phyloP scores from a whole-genome alignment of 1,284 basidiomycete species.

The Fomes fomentarius region DNA sequence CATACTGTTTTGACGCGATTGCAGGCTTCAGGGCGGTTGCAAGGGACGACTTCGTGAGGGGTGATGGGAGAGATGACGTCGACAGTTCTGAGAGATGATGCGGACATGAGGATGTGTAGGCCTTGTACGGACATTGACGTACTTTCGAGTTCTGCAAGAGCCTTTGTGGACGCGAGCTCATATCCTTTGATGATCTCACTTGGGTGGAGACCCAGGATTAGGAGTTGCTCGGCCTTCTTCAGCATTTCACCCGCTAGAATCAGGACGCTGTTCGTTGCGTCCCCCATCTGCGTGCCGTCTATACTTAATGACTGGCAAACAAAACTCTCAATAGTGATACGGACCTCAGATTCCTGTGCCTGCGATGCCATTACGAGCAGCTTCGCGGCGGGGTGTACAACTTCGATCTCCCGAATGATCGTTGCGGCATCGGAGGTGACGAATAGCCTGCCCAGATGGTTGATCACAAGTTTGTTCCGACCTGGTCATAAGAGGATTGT shows the following conservation, averaged over 20 bases:
- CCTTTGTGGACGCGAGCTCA: constrained; percentile 90
- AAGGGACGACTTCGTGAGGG: constrained; percentile 80
- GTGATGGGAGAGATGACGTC: constrained; percentile 69
- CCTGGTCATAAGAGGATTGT: too few species aligned
- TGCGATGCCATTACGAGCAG: constrained; percentile 97
- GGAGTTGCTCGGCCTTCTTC: constrained; percentile 91
- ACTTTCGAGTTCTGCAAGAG: constrained; percentile 91
- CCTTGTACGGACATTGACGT: constrained; percentile 39
- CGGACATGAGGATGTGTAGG: background rate
- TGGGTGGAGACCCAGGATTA: constrained; percentile 97
- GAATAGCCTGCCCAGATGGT: constrained; percentile 94
- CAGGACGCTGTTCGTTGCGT: constrained; percentile 94
- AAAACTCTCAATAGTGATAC: too few species aligned
- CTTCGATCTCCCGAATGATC: constrained; percentile 97
- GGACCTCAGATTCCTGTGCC: constrained; percentile 92
- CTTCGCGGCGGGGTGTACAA: constrained; percentile 98
- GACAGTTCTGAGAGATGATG: constrained; percentile 54
- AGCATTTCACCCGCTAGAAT: constrained; percentile 96
- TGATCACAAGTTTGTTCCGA: constrained; percentile 94
- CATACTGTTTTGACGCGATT: constrained; percentile 98
- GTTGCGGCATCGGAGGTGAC: constrained; percentile 99
- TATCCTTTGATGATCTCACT: constrained; percentile 95
- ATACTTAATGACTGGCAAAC: too few species aligned
- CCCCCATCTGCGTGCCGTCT: constrained; percentile 94
- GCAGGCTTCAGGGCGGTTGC: constrained; percentile 85